Evolutionary conservation across 768 basidiomycete species (phyloP), one percentile per base, ranked within the genome.

Genomic region (Rhodotorula kratochvilovae): DNA sequence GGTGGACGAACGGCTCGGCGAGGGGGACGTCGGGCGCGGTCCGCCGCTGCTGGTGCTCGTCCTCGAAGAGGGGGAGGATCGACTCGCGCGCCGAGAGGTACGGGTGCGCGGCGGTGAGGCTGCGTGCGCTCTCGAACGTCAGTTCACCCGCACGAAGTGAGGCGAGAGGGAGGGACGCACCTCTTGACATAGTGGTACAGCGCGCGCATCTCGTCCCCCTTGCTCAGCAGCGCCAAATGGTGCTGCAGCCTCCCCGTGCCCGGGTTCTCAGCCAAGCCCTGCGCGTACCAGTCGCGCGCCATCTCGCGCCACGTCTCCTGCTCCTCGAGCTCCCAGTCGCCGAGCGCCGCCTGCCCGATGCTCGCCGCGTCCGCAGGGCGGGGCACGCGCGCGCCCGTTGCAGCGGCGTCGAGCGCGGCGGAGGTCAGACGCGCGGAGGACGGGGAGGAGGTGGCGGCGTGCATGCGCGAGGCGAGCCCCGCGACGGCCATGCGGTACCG

Each of bases 161-260:
- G 48, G 19, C 33, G 60, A 46, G 53, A 65, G 74, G 7, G 11
- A 23, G 16, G 8, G 31, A 7, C 87, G 54, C 36, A 93, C 94
- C 94, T 95, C 81, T 96, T 96, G 15, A 88, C 86, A 74, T 94
- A 97, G 79, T 99, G 96, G 78, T 99, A 97, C 10, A 96, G 85
- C 0, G 88, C 89, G 17, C 90, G 84, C 27, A 92, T 80, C 72
- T 95, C 93, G 75, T 96, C 89, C 4, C 85, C 85, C 71, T 89
- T 88, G 31, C 89, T 89, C 55, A 99, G 84, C 72, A 95, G 80
- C 5, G 93, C 96, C 23, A 99, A 81, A 77, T 97, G 92, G 78
- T 97, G 93, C 80, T 98, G 96, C 51, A 99, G 81, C 78, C 94
- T 88, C 5, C 96, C 96, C 10, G 88, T 88, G n/a, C 93, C 94